A percentile compares a stretch with the other conserved stretches of the same genome.
These are phyloP conservation scores for Suhomyces sp. DNA, from an alignment of 805 yeast species.

Conservation along the genomic window DNA sequence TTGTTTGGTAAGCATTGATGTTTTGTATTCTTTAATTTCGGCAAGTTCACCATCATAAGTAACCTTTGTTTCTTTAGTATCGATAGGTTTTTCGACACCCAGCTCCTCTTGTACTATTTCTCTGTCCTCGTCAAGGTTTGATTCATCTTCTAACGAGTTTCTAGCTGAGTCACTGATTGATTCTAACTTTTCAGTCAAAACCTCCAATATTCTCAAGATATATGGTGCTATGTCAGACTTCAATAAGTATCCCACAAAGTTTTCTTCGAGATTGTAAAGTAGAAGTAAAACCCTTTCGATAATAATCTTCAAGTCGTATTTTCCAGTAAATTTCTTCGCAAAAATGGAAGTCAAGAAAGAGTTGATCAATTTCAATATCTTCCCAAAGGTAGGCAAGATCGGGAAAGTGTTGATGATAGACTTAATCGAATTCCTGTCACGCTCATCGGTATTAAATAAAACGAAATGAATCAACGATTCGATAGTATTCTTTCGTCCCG, in stretches of 20 bases:
- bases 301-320: constrained; percentile 24
- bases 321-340: constrained; percentile 23
- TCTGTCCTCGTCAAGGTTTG: not conserved
- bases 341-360: constrained; percentile 18
- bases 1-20: constrained; percentile 51
- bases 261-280: constrained; percentile 52
- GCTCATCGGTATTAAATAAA: constrained; percentile 29
- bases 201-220: constrained; percentile 51
- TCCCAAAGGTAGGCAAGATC: constrained; percentile 32
- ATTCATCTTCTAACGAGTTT: not conserved
- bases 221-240: constrained; percentile 59
- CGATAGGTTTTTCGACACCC: not conserved
- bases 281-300: constrained; percentile 52
- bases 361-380: constrained; percentile 20
- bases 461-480: constrained; percentile 79
- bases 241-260: constrained; percentile 67
- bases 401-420: constrained; percentile 30
- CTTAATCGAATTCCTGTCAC: constrained; percentile 10
- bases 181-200: constrained; percentile 36
- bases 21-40: constrained; percentile 50
- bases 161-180: not conserved
- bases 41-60: constrained; percentile 1
- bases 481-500: constrained; percentile 14
- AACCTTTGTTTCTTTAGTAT: not conserved
- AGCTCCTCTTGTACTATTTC: not conserved